Evolutionary conservation across 148 eudicot genomes (phyloP).

Genomic region (Silene conica): DNA sequence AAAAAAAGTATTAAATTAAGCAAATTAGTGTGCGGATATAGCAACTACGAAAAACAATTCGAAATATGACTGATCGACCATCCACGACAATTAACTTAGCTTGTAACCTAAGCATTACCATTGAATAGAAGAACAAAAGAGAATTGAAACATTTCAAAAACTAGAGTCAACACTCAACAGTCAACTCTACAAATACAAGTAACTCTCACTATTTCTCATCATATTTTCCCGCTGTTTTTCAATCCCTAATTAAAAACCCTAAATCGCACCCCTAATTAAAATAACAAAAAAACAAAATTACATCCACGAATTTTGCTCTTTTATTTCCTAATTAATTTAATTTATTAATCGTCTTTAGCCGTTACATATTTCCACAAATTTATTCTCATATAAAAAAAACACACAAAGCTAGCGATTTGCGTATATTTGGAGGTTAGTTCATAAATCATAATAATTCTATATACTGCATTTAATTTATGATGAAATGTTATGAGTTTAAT

Average conservation of each 20-base stretch:
- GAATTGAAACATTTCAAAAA: too few species aligned
- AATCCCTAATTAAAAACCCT: constrained; percentile 19
- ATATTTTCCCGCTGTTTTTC: constrained; percentile 26
- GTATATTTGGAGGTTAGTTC: constrained; percentile 13
- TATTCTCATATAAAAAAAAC: not conserved
- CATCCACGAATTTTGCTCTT: not conserved
- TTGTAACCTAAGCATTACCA: too few species aligned
- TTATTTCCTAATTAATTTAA: not conserved
- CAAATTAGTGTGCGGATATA: too few species aligned
- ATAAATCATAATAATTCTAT: not conserved
- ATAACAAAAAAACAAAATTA: too few species aligned
- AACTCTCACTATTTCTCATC: not conserved
- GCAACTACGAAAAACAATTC: too few species aligned
- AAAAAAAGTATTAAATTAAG: too few species aligned
- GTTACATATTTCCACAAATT: not conserved
- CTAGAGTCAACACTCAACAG: too few species aligned
- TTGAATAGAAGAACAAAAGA: too few species aligned
- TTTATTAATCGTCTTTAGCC: not conserved
- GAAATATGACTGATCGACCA: too few species aligned
- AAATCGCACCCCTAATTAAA: not conserved
- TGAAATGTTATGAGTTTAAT: constrained; percentile 2
- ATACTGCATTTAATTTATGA: not conserved
- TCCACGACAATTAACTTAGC: too few species aligned
- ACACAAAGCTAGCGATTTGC: not conserved
- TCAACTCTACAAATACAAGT: too few species aligned